Conservation (phyloP, 164 flowering plant species). For the Taxillus chinensis region DNA sequence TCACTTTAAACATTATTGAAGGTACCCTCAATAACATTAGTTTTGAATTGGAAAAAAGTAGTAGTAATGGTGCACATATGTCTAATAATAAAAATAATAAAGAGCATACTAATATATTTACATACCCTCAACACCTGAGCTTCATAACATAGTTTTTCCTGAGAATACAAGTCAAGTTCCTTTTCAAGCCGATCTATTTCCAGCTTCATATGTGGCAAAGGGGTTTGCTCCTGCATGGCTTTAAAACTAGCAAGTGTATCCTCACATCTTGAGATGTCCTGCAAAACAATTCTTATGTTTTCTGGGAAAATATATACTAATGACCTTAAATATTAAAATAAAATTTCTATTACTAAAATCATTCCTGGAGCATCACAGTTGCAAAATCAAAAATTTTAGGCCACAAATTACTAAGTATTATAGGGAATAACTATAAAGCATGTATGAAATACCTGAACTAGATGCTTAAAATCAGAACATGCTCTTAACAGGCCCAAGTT, state of each 20-base stretch:
- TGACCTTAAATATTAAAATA: not conserved
- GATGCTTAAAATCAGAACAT: slow-evolving; percentile 86
- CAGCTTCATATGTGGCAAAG: slow-evolving; percentile 53
- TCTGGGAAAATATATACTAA: not conserved
- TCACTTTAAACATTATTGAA: too few species aligned
- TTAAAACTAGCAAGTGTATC: slow-evolving; percentile 61
- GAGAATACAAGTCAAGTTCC: slow-evolving; percentile 65
- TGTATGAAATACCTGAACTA: slow-evolving; percentile 61
- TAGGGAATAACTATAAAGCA: not conserved
- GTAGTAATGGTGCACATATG: too few species aligned
- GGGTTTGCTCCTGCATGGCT: slow-evolving; percentile 55
- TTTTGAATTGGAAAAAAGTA: too few species aligned
- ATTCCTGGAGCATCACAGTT: not conserved
- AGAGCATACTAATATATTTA: not conserved
- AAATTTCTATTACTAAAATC: not conserved
- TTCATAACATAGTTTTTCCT: slow-evolving; percentile 90
- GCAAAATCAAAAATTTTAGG: not conserved
- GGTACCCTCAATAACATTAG: too few species aligned
- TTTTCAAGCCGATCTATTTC: slow-evolving; percentile 82
- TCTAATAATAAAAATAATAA: not conserved
- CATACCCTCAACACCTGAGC: slow-evolving; percentile 87
- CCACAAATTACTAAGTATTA: not conserved
- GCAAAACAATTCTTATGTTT: slow-evolving; percentile 3
- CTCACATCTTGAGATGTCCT: slow-evolving; percentile 88
- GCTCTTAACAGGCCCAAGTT: slow-evolving; percentile 89